phyloP scores from a whole-genome alignment of 176 grass and related monocot species.

The Melocanna baccifera region DNA sequence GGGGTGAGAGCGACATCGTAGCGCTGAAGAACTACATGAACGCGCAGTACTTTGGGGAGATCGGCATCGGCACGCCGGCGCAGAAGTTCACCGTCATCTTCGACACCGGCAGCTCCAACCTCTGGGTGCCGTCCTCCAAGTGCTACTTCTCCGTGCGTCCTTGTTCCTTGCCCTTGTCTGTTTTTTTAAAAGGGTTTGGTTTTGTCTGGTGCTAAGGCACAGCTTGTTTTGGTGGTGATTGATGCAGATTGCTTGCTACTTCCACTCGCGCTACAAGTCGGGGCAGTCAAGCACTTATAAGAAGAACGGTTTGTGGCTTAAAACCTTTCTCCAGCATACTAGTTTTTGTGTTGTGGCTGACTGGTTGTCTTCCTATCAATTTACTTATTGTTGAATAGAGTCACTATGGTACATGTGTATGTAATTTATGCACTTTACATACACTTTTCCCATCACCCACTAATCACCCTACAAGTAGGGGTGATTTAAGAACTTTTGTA shows the following conservation, averaged over 20 bases:
- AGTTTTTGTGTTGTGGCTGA: neutral
- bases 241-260: slow-evolving; percentile 85
- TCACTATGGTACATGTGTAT: neutral
- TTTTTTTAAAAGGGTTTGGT: neutral
- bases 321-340: neutral
- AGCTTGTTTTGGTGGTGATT: neutral
- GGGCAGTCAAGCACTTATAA: slow-evolving; percentile 78
- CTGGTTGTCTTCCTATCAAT: neutral
- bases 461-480: neutral
- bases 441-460: neutral
- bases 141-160: slow-evolving; percentile 89
- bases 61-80: slow-evolving; percentile 65
- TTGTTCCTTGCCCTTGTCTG: neutral
- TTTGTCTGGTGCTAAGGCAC: neutral
- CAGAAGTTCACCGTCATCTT: slow-evolving; percentile 99
- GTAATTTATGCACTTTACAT: neutral
- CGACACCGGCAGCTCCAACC: slow-evolving; percentile 97
- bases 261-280: slow-evolving; percentile 88
- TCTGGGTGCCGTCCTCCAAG: slow-evolving; percentile 88
- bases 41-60: slow-evolving; percentile 97
- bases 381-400: neutral
- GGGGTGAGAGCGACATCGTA: slow-evolving; percentile 51
- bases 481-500: neutral
- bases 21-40: slow-evolving; percentile 98
- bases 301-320: slow-evolving; percentile 68